phyloP scores from a whole-genome alignment of 2,329 filamentous ascomycete genomes.

The Diaporthe ilicicola region DNA sequence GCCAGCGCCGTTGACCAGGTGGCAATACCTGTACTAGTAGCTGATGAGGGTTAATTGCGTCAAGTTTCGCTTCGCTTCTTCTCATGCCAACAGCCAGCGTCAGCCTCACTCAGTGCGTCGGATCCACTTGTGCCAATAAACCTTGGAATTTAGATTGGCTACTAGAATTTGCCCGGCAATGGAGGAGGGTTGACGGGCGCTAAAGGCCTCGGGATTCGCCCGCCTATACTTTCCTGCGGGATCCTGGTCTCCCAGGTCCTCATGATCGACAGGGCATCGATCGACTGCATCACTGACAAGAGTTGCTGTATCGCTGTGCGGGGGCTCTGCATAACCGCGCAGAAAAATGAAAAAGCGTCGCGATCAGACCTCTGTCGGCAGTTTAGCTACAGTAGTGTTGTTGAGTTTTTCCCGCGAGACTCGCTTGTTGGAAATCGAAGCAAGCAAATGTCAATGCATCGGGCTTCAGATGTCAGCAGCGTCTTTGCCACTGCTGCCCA shows the following conservation, averaged over 20 bases:
- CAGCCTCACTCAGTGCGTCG: no score
- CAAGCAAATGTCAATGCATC: not conserved
- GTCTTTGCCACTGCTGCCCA: slow-evolving; percentile 7
- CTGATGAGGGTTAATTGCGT: not conserved
- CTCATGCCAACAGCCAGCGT: not conserved
- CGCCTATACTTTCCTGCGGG: not conserved
- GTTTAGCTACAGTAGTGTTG: not conserved
- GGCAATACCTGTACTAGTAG: no score
- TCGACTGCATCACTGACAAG: not conserved
- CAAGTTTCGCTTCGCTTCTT: not conserved
- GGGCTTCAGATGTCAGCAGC: not conserved
- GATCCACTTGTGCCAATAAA: no score
- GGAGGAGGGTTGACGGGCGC: not conserved
- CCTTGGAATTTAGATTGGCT: no score
- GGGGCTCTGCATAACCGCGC: not conserved
- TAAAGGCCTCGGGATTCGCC: not conserved
- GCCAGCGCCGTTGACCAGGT: not conserved
- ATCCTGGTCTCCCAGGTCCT: not conserved
- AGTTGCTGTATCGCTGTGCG: not conserved
- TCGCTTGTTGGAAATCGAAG: not conserved
- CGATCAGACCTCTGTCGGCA: slow-evolving; percentile 10
- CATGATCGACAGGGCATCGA: not conserved
- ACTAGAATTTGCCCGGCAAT: not conserved
- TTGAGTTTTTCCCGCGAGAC: not conserved
- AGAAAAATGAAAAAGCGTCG: not conserved